Base-by-base conservation (phyloP, 148 eudicot genomes). In the Fallopia convolvulus region DNA sequence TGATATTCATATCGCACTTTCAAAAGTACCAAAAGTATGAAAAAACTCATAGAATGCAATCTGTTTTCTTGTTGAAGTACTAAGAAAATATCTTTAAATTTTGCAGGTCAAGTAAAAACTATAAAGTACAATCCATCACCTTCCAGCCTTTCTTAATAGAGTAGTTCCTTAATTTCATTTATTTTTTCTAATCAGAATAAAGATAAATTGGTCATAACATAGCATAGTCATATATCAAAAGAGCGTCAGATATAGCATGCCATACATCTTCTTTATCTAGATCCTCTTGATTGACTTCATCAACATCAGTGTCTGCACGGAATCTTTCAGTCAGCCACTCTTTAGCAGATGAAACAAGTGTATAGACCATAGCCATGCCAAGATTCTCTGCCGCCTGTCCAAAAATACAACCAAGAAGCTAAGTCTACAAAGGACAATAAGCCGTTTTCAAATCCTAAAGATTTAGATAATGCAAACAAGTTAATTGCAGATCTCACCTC, bases 311-410 rank as follows among this genome's bases (percentile, higher is more conserved):
- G 50, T 91, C 97, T 81, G 92, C 87, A 33, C 86, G 84, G 88
- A 89, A 96, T 79, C 90, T 91, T 86, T 81, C 97, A 82, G 86
- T 87, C 72, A 96, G 85, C 99, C 99, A 95, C 41, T 96, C 99
- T 83, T 96, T 87, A 72, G 98, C 92, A 78, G 93, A 84, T 56
- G 93, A 32, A 77, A 96, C 89, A 65, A 96, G 90, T 44, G 99
- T 93, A 82, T 91, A 96, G 77, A 96, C 81, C 98, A 96, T 96
- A 74, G 99, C 90, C 98, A 96, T 91, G 72, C 99, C 99, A 88
- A 96, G 95, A 85, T 93, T 93, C 74, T 96, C 99, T 17, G 87
- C 76, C 53, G 97, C 99, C 99, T 96, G 85, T 53, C 20, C 75
- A 72, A 26, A 72, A 44, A 48, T 4, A 30, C 11, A 36, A 20